These are phyloP conservation scores for Lasiodiplodia theobromae DNA, from an alignment of 2,329 filamentous ascomycete genomes.

Conservation along the genomic window DNA sequence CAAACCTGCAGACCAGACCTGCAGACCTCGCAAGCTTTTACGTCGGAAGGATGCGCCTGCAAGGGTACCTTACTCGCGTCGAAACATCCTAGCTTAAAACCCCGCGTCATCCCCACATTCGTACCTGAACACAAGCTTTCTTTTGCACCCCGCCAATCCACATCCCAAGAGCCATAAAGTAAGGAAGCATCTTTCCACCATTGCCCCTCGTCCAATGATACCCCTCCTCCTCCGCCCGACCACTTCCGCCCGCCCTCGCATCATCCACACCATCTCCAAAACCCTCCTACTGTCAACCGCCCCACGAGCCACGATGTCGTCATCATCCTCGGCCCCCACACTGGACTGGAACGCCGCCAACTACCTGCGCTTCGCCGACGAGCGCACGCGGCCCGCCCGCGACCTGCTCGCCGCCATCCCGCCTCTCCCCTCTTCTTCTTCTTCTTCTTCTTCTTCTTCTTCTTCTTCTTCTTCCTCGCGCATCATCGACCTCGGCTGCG, in stretches of 20 bases:
- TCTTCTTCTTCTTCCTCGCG: constrained; percentile 38
- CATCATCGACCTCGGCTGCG: constrained; percentile 67
- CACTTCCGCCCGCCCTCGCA: not conserved
- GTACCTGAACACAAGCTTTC: not conserved
- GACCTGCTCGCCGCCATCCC: constrained; percentile 56
- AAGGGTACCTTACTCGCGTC: not conserved
- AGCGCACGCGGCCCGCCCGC: constrained; percentile 61
- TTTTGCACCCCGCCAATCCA: not conserved
- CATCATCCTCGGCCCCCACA: not conserved
- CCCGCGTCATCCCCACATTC: not conserved
- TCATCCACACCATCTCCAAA: not conserved
- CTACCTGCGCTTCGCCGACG: constrained; percentile 63
- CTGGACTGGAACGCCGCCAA: constrained; percentile 63
- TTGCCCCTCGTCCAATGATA: not conserved
- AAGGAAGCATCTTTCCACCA: not conserved
- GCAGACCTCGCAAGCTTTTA: not conserved
- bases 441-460: constrained; percentile 32
- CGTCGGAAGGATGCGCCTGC: not conserved
- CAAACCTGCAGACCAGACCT: not conserved
- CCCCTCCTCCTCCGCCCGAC: not conserved
- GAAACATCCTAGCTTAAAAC: not conserved
- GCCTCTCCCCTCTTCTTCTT: constrained; percentile 51
- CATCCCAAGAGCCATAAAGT: not conserved
- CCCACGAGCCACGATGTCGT: not conserved
- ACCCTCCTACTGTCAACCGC: not conserved